Evolutionary conservation across 495 filamentous ascomycete genomes (phyloP).

Genomic region (Ramalina intermedia): DNA sequence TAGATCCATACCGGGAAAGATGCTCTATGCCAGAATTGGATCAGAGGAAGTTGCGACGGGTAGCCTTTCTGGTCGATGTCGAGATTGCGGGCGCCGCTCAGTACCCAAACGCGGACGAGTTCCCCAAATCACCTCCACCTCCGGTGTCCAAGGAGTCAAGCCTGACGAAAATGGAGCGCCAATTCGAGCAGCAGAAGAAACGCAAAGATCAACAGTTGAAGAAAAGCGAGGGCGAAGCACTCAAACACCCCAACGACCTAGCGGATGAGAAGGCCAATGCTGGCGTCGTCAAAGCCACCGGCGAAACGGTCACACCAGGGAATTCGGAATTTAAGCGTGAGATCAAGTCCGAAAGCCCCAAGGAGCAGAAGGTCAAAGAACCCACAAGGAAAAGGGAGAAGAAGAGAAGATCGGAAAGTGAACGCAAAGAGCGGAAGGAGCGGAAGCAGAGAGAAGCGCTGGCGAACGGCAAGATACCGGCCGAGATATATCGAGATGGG

Average conservation of each 20-base stretch:
- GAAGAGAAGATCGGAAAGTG: constrained; percentile 81
- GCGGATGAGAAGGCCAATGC: constrained; percentile 43
- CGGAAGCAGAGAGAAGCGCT: constrained; percentile 64
- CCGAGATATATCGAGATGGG: constrained; percentile 53
- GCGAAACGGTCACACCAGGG: constrained; percentile 19
- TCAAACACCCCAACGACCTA: constrained; percentile 44
- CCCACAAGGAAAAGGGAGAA: constrained; percentile 67
- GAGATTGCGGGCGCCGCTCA: constrained; percentile 69
- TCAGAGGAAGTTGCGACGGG: constrained; percentile 64
- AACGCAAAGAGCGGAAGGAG: constrained; percentile 75
- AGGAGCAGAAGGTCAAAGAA: constrained; percentile 30
- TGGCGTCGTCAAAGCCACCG: constrained; percentile 28
- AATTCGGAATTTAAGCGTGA: not conserved
- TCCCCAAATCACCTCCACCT: constrained; percentile 17
- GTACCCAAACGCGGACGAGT: constrained; percentile 22
- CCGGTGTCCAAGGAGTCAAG: constrained; percentile 21
- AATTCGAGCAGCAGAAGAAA: constrained; percentile 22
- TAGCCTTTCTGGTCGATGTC: constrained; percentile 93
- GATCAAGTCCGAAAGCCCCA: constrained; percentile 15
- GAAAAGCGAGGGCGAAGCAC: constrained; percentile 50
- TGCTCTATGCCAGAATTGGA: constrained; percentile 69
- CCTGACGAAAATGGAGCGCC: constrained; percentile 12
- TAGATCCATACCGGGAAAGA: constrained; percentile 64
- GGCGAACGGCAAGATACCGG: constrained; percentile 65
- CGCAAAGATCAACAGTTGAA: constrained; percentile 43